phyloP scores from a whole-genome alignment of 2,329 filamentous ascomycete genomes.

The Lasiodiplodia gonubiensis region DNA sequence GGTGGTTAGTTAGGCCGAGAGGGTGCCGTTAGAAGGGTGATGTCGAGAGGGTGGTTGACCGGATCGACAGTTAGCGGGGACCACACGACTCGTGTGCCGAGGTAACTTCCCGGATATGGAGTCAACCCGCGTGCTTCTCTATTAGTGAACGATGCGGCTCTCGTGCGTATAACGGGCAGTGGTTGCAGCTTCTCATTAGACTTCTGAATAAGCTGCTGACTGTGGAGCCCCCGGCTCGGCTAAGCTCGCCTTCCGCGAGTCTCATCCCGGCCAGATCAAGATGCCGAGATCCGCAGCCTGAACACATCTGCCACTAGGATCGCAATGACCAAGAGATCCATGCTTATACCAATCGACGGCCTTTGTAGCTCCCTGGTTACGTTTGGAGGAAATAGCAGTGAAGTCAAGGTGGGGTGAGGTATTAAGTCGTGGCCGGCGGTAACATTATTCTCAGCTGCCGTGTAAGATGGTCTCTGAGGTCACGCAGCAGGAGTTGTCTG shows the following conservation, averaged over 20 bases:
- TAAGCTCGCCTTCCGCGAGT: not conserved
- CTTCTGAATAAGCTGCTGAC: slow-evolving; percentile 6
- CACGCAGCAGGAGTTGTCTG: not conserved
- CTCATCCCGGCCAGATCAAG: not conserved
- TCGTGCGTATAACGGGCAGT: not conserved
- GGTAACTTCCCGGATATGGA: slow-evolving; percentile 1
- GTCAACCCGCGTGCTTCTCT: not conserved
- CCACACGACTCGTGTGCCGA: slow-evolving; percentile 11
- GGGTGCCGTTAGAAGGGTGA: not conserved
- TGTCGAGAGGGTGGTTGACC: not conserved
- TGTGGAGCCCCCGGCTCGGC: not conserved
- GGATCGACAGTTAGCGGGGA: not conserved
- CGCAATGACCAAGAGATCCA: too few relatives aligned
- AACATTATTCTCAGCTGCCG: not conserved
- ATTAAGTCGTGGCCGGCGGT: not conserved
- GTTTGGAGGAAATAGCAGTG: not conserved
- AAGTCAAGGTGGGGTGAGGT: not conserved
- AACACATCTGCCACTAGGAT: too few relatives aligned
- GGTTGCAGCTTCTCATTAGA: not conserved
- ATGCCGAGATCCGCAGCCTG: not conserved
- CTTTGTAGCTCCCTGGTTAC: not conserved
- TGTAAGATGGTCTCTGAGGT: not conserved
- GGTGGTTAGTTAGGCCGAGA: not conserved
- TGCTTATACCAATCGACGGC: too few relatives aligned
- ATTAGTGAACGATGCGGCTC: not conserved